Base-by-base conservation (phyloP, 768 basidiomycete species). In the Agaricus bisporus region DNA sequence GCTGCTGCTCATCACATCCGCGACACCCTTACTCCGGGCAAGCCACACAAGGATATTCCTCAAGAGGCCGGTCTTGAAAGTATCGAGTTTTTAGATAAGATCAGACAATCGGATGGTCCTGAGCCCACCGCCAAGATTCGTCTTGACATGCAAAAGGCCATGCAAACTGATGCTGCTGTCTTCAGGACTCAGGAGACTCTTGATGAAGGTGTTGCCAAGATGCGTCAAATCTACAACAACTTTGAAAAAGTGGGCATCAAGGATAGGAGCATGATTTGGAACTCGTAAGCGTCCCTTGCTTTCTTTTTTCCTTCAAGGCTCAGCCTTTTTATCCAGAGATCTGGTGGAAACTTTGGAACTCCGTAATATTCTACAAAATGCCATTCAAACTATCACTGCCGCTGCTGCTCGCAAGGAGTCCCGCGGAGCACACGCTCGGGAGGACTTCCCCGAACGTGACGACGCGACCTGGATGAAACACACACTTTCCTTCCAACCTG, bases 191-290 rank as follows among this genome's bases (percentile, higher is more conserved):
- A 97, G 66, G 69, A 82, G 59, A 84, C 85, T 49, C 76, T 99
- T 56, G 95, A 98, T 61, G 86, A 95, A 61, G 97, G 97, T 72
- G 94, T 98, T 25, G 63, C 80, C 70, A 94, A 92, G 74, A 76
- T 99, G 63, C 78, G 77, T 53, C 74, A 78, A 39, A 92, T 98
- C 61, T 95, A 95, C 79, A 83, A 87, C 65, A 91, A 81, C 64
- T 98, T 85, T 70, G 79, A 87, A 60, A 80, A 95, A 41, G 89
- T 99, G 59, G 91, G 95, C 50, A 91, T 97, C 77, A 94, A 97
- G 76, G 97, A 98, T 70, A 81, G 97, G 65, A 92, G 91, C 72
- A 91, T 98, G 95, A 97, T 98, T 70, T 99, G 95, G 97, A 98
- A 98, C 75, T 91, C 92, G 94, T 95, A 64, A 58, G 91, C 66